Percentiles rank a stretch among this genome's conserved stretches.
These are phyloP conservation scores for Patellifolia procumbens DNA, from an alignment of 179 eudicot genomes.

Conservation along the genomic window DNA sequence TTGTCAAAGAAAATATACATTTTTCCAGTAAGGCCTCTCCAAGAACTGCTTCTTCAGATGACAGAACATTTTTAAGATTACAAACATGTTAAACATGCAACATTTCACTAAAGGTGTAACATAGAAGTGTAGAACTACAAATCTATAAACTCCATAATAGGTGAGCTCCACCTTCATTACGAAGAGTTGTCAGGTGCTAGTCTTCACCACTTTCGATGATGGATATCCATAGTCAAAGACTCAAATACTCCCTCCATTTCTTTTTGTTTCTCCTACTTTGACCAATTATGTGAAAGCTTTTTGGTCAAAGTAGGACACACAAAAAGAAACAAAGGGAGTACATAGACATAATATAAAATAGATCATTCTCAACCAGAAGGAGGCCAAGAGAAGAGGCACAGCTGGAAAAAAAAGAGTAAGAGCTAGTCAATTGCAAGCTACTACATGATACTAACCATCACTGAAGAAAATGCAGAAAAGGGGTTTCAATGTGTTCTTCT, in stretches of 20 bases:
- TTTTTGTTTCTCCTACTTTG: too few relatives aligned
- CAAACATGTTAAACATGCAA: neutral
- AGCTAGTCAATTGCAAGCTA: neutral
- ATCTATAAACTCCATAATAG: neutral
- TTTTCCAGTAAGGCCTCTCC: neutral
- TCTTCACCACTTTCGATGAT: too few relatives aligned
- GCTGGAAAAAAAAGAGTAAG: neutral
- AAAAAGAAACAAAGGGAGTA: too few relatives aligned
- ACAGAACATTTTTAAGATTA: neutral
- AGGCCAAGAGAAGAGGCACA: too few relatives aligned
- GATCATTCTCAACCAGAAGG: too few relatives aligned
- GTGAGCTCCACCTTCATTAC: neutral
- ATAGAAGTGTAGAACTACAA: neutral
- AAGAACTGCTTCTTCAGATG: neutral
- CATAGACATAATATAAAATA: too few relatives aligned
- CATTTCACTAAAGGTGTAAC: neutral
- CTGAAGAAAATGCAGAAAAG: neutral
- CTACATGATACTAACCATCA: neutral
- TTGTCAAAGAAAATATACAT: neutral
- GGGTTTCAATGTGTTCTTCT: neutral
- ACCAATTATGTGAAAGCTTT: too few relatives aligned
- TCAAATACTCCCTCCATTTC: too few relatives aligned
- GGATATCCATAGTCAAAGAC: too few relatives aligned
- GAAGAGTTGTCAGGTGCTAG: neutral
- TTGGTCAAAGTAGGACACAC: too few relatives aligned